Evolutionary conservation across 306 rosid species (phyloP).

Genomic region (Cicer arietinum): DNA sequence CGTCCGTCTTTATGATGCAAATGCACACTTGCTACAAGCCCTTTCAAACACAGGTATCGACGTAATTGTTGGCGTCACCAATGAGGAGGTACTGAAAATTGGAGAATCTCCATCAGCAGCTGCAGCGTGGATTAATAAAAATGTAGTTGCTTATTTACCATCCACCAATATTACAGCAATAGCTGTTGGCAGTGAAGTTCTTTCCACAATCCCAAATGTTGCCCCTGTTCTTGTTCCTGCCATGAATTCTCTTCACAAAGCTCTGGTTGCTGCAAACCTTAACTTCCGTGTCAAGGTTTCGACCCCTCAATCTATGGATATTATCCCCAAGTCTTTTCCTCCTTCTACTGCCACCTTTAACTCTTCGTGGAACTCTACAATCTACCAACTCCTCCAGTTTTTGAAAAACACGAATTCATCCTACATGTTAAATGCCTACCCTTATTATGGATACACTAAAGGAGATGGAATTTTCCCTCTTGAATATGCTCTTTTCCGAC

Average conservation of each 20-base stretch:
- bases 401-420: conserved; percentile 78
- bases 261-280: conserved; percentile 86
- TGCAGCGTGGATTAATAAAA: conserved; percentile 92
- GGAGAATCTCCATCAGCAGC: conserved; percentile 91
- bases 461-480: conserved; percentile 90
- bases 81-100: conserved; percentile 79
- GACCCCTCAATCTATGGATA: conserved; percentile 91
- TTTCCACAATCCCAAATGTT: conserved; percentile 74
- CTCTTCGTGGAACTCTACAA: conserved; percentile 73
- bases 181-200: conserved; percentile 98
- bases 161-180: conserved; percentile 87
- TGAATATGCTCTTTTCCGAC: conserved; percentile 89
- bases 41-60: conserved; percentile 78
- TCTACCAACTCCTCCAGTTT: conserved; percentile 79
- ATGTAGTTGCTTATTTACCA: conserved; percentile 83
- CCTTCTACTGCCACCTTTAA: conserved; percentile 92
- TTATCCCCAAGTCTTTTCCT: conserved; percentile 89
- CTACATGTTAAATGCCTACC: conserved; percentile 86
- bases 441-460: conserved; percentile 78
- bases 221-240: conserved; percentile 92
- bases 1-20: conserved; percentile 84
- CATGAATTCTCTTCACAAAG: conserved; percentile 87
- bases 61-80: conserved; percentile 84
- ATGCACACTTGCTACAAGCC: conserved; percentile 78
- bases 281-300: conserved; percentile 85